phyloP scores from a whole-genome alignment of 2,329 filamentous ascomycete species.

The Paraphaeosphaeria minitans region DNA sequence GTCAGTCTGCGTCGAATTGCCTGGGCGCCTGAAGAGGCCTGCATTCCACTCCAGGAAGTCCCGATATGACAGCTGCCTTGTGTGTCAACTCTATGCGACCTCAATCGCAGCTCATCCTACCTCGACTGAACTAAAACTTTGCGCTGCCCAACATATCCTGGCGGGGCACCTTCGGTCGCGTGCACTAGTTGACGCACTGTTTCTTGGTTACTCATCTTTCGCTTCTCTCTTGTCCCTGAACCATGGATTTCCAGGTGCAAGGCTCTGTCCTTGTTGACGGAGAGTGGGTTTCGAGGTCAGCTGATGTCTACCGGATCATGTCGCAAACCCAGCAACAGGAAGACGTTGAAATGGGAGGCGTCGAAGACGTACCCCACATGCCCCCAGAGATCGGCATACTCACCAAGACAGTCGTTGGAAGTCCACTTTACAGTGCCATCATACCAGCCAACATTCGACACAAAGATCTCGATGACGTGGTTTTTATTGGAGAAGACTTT shows the following conservation, averaged over 20 bases:
- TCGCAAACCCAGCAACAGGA: slow-evolving; percentile 35
- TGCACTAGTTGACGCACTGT: background rate
- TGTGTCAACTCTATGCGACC: slow-evolving; percentile 14
- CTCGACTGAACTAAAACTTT: slow-evolving; percentile 2
- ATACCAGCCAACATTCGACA: slow-evolving; percentile 79
- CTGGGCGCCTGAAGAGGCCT: slow-evolving; percentile 17
- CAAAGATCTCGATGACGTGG: slow-evolving; percentile 74
- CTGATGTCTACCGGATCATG: slow-evolving; percentile 52
- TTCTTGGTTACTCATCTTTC: background rate
- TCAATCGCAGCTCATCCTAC: slow-evolving; percentile 4
- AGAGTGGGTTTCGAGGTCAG: slow-evolving; percentile 42
- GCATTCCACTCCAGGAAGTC: slow-evolving; percentile 20
- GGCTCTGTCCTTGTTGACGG: slow-evolving; percentile 34
- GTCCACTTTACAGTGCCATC: slow-evolving; percentile 76
- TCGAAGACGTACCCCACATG: slow-evolving; percentile 42
- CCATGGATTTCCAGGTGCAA: slow-evolving; percentile 39
- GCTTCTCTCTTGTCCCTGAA: background rate
- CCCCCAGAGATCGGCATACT: slow-evolving; percentile 70
- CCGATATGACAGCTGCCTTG: slow-evolving; percentile 23
- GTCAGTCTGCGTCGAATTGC: slow-evolving; percentile 12
- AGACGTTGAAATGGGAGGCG: slow-evolving; percentile 33
- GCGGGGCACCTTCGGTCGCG: background rate
- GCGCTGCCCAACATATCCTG: background rate
- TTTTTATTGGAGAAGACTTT: slow-evolving; percentile 82
- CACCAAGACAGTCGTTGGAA: slow-evolving; percentile 77